Evolutionary conservation across 2,329 filamentous ascomycete genomes (phyloP).

Genomic region (Colletotrichum sp.): DNA sequence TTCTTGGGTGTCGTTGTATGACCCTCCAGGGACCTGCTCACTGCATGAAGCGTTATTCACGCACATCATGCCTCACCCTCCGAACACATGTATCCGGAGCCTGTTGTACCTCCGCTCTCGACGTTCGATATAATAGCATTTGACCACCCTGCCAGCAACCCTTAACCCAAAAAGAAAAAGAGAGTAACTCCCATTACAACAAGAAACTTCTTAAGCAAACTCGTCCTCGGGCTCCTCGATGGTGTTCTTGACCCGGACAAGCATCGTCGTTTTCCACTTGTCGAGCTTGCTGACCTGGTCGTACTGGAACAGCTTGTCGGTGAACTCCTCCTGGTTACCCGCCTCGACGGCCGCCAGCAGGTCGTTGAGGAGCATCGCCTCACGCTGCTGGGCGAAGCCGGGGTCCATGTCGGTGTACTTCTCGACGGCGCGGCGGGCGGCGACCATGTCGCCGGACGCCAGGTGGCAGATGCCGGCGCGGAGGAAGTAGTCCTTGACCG

Average conservation of each 20-base stretch:
- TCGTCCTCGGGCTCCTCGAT: conserved; percentile 67
- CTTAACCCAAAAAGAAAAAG: not conserved
- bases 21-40: not conserved
- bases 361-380: conserved; percentile 82
- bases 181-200: not conserved
- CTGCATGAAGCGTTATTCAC: not conserved
- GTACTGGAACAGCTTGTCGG: conserved; percentile 86
- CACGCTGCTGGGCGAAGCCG: conserved; percentile 76
- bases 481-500: conserved; percentile 93
- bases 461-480: conserved; percentile 94
- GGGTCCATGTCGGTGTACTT: conserved; percentile 82
- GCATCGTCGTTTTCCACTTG: conserved; percentile 93
- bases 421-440: conserved; percentile 79
- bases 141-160: not conserved
- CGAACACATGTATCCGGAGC: not conserved
- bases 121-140: not conserved
- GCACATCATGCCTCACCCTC: not conserved
- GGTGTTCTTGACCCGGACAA: conserved; percentile 81
- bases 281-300: conserved; percentile 94
- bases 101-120: not conserved
- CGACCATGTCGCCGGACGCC: conserved; percentile 75
- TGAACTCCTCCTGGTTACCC: conserved; percentile 81
- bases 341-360: conserved; percentile 76
- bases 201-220: conserved; percentile 36
- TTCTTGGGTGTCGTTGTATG: not conserved